Conservation (phyloP, 352 stramenopile species). For the Phytophthora rubi region DNA sequence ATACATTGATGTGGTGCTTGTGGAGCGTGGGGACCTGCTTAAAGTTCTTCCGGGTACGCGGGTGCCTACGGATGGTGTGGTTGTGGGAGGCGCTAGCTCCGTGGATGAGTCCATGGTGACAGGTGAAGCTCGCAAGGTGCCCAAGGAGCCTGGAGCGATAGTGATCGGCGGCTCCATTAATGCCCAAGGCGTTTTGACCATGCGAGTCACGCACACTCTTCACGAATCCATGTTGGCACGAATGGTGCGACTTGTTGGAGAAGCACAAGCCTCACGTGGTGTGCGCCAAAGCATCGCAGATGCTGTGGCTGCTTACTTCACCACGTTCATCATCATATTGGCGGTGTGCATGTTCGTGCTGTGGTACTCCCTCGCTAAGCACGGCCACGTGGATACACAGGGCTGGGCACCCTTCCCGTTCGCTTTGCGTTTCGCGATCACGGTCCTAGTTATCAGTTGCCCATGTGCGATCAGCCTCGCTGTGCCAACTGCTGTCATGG, state of each 20-base stretch:
- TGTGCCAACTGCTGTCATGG: slow-evolving; percentile 80
- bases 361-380: slow-evolving; percentile 72
- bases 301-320: slow-evolving; percentile 73
- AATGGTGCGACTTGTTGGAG: slow-evolving; percentile 76
- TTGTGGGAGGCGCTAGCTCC: slow-evolving; percentile 66
- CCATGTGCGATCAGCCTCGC: slow-evolving; percentile 81
- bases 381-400: slow-evolving; percentile 47
- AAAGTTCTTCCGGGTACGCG: slow-evolving; percentile 73
- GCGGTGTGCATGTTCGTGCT: slow-evolving; percentile 66
- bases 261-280: slow-evolving; percentile 72
- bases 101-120: slow-evolving; percentile 86
- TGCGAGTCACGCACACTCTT: slow-evolving; percentile 77
- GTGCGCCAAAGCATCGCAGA: slow-evolving; percentile 73
- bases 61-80: slow-evolving; percentile 75
- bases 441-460: slow-evolving; percentile 80
- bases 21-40: slow-evolving; percentile 71
- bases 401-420: slow-evolving; percentile 72
- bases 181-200: slow-evolving; percentile 63
- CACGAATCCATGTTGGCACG: slow-evolving; percentile 80
- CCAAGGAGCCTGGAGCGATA: slow-evolving; percentile 58
- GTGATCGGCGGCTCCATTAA: slow-evolving; percentile 83
- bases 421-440: slow-evolving; percentile 81
- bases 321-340: slow-evolving; percentile 74
- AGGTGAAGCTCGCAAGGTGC: slow-evolving; percentile 70
- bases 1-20: slow-evolving; percentile 81